Conservation (phyloP, 1,139 yeast genomes). For the Hansenula lynferdii region DNA sequence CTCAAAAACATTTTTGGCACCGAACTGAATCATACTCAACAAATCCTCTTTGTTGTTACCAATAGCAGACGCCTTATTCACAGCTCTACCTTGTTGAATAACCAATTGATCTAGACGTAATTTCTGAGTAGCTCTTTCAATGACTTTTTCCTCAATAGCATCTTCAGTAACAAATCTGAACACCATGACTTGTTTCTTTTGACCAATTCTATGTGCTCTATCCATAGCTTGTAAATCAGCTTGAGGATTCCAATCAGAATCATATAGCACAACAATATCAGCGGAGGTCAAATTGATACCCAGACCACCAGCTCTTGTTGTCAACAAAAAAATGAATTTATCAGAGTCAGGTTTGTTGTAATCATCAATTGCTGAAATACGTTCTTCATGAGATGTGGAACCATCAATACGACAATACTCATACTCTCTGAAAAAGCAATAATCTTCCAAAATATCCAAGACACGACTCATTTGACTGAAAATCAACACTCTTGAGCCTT, state of each 20-base stretch:
- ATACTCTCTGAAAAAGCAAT: constrained; percentile 78
- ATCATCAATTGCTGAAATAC: constrained; percentile 89
- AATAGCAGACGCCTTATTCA: constrained; percentile 38
- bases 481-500: constrained; percentile 87
- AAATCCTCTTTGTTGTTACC: constrained; percentile 80
- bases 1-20: constrained; percentile 85
- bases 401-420: constrained; percentile 95
- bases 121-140: constrained; percentile 95
- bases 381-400: constrained; percentile 88
- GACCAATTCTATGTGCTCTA: constrained; percentile 97
- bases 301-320: constrained; percentile 98
- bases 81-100: constrained; percentile 85
- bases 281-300: constrained; percentile 95
- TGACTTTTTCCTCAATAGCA: constrained; percentile 93
- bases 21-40: constrained; percentile 93
- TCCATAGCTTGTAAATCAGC: constrained; percentile 99
- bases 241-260: constrained; percentile 99
- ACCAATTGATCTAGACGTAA: constrained; percentile 89
- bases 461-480: constrained; percentile 95
- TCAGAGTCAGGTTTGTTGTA: constrained; percentile 79
- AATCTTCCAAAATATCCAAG: constrained; percentile 89
- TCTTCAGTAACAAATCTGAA: constrained; percentile 91
- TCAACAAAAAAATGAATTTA: constrained; percentile 79
- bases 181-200: constrained; percentile 91
- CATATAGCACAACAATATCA: constrained; percentile 83